These are phyloP conservation scores for Dacryopinax primogenitus DNA, from an alignment of 768 basidiomycete genomes.

Conservation along the genomic window DNA sequence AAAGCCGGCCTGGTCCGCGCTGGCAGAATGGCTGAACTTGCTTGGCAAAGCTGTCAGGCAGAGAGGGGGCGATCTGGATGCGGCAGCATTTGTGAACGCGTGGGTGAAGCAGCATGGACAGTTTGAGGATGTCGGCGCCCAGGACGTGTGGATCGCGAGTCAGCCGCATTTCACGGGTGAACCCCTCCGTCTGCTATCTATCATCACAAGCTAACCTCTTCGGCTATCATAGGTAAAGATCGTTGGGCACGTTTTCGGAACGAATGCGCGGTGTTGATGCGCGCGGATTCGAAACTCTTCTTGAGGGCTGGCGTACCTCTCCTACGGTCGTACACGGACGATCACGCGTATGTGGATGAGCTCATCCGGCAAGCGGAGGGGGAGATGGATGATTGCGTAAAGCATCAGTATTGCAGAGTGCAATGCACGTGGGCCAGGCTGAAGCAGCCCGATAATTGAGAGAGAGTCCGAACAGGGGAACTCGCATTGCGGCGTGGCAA, in stretches of 20 bases:
- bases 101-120: slow-evolving; percentile 45
- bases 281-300: background rate
- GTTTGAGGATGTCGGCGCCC: slow-evolving; percentile 36
- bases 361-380: background rate
- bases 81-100: slow-evolving; percentile 40
- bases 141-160: slow-evolving; percentile 51
- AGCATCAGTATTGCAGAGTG: background rate
- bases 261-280: background rate
- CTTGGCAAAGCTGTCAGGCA: slow-evolving; percentile 40
- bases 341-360: background rate
- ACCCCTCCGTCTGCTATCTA: background rate
- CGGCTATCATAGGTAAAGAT: background rate
- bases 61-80: slow-evolving; percentile 51
- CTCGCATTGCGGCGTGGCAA: background rate
- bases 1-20: slow-evolving; percentile 35
- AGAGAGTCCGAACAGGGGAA: background rate
- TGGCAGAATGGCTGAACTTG: slow-evolving; percentile 49
- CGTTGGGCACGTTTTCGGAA: slow-evolving; percentile 2
- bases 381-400: background rate
- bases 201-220: background rate
- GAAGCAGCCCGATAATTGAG: background rate
- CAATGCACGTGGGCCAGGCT: slow-evolving; percentile 1
- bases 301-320: background rate
- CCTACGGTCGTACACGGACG: background rate
- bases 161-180: slow-evolving; percentile 27